Evolutionary conservation across 2,329 filamentous ascomycete species (phyloP).

Genomic region (Scleromitrula shiraiana): DNA sequence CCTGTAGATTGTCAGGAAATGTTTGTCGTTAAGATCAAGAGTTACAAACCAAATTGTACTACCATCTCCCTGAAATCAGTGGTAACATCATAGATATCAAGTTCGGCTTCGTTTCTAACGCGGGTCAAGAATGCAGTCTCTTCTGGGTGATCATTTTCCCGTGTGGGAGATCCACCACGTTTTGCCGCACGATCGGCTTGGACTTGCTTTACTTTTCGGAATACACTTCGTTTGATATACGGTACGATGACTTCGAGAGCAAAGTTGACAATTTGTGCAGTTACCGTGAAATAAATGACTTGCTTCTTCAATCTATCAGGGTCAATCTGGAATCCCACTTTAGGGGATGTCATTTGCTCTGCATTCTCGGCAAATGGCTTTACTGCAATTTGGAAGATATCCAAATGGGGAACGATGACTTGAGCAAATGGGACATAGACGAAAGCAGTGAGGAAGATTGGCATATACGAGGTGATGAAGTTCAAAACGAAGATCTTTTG

Average conservation of each 20-base stretch:
- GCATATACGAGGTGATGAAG: conserved; percentile 92
- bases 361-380: conserved; percentile 69
- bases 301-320: conserved; percentile 77
- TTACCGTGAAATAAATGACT: conserved; percentile 93
- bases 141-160: conserved; percentile 58
- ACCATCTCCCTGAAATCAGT: conserved; percentile 91
- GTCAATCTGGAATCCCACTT: conserved; percentile 69
- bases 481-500: conserved; percentile 94
- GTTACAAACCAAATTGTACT: conserved; percentile 59
- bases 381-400: conserved; percentile 70
- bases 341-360: conserved; percentile 53
- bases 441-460: conserved; percentile 87
- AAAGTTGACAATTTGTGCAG: conserved; percentile 84
- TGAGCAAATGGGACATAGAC: conserved; percentile 89
- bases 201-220: conserved; percentile 71
- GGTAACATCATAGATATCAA: conserved; percentile 82
- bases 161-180: conserved; percentile 33
- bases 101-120: conserved; percentile 73
- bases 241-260: conserved; percentile 79
- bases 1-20: conserved; percentile 41
- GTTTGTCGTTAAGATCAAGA: neutral
- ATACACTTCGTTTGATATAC: conserved; percentile 70
- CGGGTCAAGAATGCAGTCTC: conserved; percentile 74
- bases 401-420: conserved; percentile 74
- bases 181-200: conserved; percentile 53